These are phyloP conservation scores for Zygoascus meyerae DNA, from an alignment of 1,139 yeast species.

Conservation along the genomic window DNA sequence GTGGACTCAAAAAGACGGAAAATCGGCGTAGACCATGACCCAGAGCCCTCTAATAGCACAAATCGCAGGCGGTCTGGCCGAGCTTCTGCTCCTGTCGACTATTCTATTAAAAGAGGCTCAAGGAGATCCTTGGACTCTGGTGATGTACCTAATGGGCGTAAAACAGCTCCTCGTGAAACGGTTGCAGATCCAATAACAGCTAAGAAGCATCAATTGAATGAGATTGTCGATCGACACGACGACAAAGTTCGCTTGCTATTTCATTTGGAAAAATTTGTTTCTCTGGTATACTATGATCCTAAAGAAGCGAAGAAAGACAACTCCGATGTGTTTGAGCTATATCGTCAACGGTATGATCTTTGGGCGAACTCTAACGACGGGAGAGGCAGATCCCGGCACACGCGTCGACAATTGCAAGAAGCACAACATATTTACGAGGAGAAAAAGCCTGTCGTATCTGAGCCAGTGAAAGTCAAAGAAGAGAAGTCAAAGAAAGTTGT, in stretches of 20 bases:
- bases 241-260: constrained; percentile 44
- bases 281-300: constrained; percentile 60
- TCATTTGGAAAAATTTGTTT: constrained; percentile 53
- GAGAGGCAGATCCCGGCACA: constrained; percentile 27
- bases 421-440: constrained; percentile 12
- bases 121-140: background rate
- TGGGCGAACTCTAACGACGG: constrained; percentile 34
- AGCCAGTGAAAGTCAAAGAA: constrained; percentile 2
- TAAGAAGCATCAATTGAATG: constrained; percentile 17
- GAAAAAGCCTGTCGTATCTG: constrained; percentile 1
- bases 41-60: background rate
- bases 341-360: constrained; percentile 31
- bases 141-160: background rate
- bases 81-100: constrained; percentile 3
- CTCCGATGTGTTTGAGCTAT: constrained; percentile 36
- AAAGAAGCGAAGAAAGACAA: constrained; percentile 42
- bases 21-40: constrained; percentile 1
- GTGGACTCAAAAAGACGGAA: constrained; percentile 3
- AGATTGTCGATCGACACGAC: constrained; percentile 44
- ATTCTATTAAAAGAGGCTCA: constrained; percentile 1
- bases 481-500: background rate
- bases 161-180: background rate
- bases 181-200: constrained; percentile 8
- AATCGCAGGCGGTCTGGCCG: constrained; percentile 4
- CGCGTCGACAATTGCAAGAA: constrained; percentile 29